Base-by-base conservation (phyloP, 495 filamentous ascomycete species). In the Aspergillus sclerotiicarbonarius region DNA sequence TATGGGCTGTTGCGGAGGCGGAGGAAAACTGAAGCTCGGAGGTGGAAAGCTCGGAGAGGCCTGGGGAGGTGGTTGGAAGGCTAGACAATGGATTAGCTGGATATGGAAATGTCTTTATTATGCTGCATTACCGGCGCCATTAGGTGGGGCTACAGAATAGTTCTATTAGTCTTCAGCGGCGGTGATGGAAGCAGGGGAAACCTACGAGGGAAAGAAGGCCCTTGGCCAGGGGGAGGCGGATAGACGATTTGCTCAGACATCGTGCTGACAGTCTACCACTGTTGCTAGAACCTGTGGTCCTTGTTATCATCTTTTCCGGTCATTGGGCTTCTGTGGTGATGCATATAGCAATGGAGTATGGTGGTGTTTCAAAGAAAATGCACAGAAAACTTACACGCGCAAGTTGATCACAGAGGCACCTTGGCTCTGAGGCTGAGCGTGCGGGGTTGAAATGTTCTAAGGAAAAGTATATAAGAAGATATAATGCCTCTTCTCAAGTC, bases 181-280 rank as follows among this genome's bases (percentile, higher is more conserved):
- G n/a, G 21, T 29, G 16, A 6, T 15, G 18, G 19, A 15, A 56
- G 8, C 12, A n/a, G n/a, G 49, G 6, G 39, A 7, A 15, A 47
- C 59, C n/a, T 35, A 62, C 59, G 54, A 54, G 49, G 39, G n/a
- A 50, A 57, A 15, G 51, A 25, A 31, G 43, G 18, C 13, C 50
- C 59, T 8, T 62, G 59, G n/a, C 33, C 44, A 6, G 59, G 59
- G 29, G 54, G 54, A 35, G 59, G 59, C 4, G 54, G 59, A 6
- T 57, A 62, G 33, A 54, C 29, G 21, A 48, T 30, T 30, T 33
- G 59, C 8, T 57, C 54, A 29, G 59, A 57, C 59, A 62, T 62
- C 19, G 37, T n/a, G 37, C 37, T n/a, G 12, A 41, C 37, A 41
- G 13, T 15, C 13, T 1, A 41, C n/a, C 13, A n/a, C n/a, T n/a